Conservation (phyloP, 2,329 filamentous ascomycete species). For the Penicillium freii region DNA sequence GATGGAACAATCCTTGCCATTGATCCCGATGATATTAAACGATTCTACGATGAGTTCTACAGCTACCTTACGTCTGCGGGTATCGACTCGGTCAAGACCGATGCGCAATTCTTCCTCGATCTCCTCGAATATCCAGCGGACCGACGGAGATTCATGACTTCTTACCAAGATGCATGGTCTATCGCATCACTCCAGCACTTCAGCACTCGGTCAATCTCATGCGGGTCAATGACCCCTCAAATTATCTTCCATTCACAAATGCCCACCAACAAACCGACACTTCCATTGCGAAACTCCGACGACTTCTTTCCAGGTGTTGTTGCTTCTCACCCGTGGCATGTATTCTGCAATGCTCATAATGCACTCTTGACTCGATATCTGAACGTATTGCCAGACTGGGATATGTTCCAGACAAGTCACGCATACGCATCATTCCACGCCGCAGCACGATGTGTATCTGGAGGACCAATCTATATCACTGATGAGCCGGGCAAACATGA, state of each 20-base stretch:
- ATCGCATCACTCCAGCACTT: conserved; percentile 76
- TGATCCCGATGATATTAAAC: conserved; percentile 67
- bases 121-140: conserved; percentile 65
- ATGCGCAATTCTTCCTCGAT: conserved; percentile 88
- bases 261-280: conserved; percentile 68
- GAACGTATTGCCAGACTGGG: conserved; percentile 82
- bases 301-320: conserved; percentile 85
- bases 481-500: conserved; percentile 83
- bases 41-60: conserved; percentile 91
- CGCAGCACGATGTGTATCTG: conserved; percentile 82
- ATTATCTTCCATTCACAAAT: conserved; percentile 83
- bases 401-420: conserved; percentile 69
- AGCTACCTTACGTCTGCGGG: conserved; percentile 70
- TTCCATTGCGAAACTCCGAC: conserved; percentile 80
- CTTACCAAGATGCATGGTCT: conserved; percentile 85
- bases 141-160: conserved; percentile 67
- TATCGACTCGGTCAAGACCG: conserved; percentile 86
- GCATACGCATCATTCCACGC: conserved; percentile 80
- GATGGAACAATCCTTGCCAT: conserved; percentile 66
- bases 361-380: conserved; percentile 76
- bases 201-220: conserved; percentile 74
- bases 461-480: conserved; percentile 92
- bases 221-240: conserved; percentile 90
- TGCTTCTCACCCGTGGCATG: conserved; percentile 85
- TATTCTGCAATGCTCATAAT: conserved; percentile 93